Base-by-base conservation (phyloP, 306 rosid species). In the Vigna trinervia region DNA sequence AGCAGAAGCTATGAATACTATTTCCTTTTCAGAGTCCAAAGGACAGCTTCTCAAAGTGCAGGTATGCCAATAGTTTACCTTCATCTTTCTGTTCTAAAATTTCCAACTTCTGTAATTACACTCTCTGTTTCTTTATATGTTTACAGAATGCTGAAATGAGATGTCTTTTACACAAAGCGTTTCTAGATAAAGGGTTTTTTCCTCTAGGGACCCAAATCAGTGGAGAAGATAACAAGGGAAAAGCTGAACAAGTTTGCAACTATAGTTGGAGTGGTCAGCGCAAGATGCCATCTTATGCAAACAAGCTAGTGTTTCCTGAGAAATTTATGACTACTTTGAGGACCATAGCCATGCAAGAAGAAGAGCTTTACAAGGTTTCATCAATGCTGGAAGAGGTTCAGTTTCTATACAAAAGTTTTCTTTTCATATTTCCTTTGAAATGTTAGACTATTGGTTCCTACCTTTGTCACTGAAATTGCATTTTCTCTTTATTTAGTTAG, bases 261-360 rank as follows among this genome's bases (percentile, higher is more conserved):
- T 91, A 92, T 74, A 95, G 99, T 80, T 95, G 99, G 99, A 92
- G 97, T 68, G 99, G 97, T 78, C 87, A 82, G 67, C 94, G 97
- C 70, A 92, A 88, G 83, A 84, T 56, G 69, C 99, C 99, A 50
- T 88, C 93, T 32, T 95, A 92, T 73, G 75, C 74, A 56, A 81
- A 81, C 88, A 89, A 85, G 77, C 89, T 95, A 83, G 89, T 92
- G 73, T 95, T 95, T 72, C 97, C 99, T 0, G 97, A 92, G 75
- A 90, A 80, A 51, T 90, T 95, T 84, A 71, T 95, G 80, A 75
- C 90, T 62, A 80, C 94, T 66, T 84, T 92, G 87, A 89, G 99
- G 88, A 92, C 97, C 72, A 80, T 95, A 86, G 92, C 97, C 80
- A 89, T 92, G 97, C 87, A 85, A 54, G 96, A 87, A 82, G 89